Evolutionary conservation across 1,284 basidiomycete genomes (phyloP), one percentile per base, ranked within the genome.

Genomic region (Heterobasidion occidentale): DNA sequence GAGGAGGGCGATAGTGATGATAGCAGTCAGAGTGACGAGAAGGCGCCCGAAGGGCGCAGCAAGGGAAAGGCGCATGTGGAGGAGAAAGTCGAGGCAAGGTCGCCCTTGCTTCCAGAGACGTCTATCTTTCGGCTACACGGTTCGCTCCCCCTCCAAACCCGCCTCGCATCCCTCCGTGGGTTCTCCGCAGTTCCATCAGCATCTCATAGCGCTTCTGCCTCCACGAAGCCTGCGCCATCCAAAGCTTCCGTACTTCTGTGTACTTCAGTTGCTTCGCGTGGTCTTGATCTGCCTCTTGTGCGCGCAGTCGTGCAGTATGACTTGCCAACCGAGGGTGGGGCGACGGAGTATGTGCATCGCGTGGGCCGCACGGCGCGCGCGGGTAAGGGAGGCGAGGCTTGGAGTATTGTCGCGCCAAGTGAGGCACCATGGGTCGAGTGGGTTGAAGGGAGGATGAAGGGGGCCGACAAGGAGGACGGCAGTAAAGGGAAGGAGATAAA

Each of bases 321-420:
- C 70, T 81, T 98, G 33, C 96, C 97, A 0, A 99, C 97, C 0
- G 97, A 99, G 74, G 92, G 94, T 14, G 96, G 97, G 2, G 88
- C 89, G 15, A 97, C 90, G 20, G 97, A 99, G 70, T 99, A 99
- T 65, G 86, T 99, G 6, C 97, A 99, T 73, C 83, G 97, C 49
- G 92, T 99, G 7, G 97, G 97, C 33, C 86, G 97, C 59, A 99
- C 97, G 1, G 97, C 97, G 9, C 92, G 97, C 70, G 96, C 90
- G 1, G 97, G 97, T 17, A 90, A 78, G 59, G 77, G 79, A 11
- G 88, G 88, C 51, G 92, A 98, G 70, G 92, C 93, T 2, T 99
- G 96, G 94, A 88, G 89, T 61, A 86, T 99, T 59, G 84, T 99
- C 42, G 74, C 86, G 2, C 94, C 94, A 0, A 90, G 84, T 59